Conservation (phyloP, 805 yeast genomes). For the Yarrowia osloensis region DNA sequence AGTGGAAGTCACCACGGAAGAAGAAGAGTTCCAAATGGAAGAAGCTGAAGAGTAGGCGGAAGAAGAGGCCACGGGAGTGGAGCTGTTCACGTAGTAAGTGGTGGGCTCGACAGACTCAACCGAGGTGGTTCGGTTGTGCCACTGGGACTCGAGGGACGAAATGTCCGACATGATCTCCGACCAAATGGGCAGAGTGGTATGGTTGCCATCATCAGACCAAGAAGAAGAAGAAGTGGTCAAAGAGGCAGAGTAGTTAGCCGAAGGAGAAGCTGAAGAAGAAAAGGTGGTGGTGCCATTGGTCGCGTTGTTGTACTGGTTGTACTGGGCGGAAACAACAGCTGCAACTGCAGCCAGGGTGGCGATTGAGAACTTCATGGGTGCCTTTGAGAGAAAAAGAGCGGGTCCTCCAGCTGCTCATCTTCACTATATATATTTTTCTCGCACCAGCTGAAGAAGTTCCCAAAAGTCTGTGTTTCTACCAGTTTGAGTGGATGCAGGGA, state of each 20-base stretch:
- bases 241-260: constrained; percentile 12
- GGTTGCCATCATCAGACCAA: not conserved
- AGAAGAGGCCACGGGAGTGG: not conserved
- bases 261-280: not conserved
- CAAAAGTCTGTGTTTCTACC: constrained; percentile 13
- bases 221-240: constrained; percentile 1
- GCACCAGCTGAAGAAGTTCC: not conserved
- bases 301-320: constrained; percentile 17
- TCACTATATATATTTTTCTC: not conserved
- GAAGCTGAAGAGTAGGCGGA: not conserved
- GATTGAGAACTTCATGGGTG: constrained; percentile 6
- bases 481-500: not conserved
- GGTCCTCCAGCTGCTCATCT: not conserved
- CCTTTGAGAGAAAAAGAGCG: not conserved
- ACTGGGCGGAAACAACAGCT: constrained; percentile 14
- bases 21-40: no score
- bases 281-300: constrained; percentile 7
- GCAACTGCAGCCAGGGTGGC: constrained; percentile 18
- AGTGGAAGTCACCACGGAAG: no score
- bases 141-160: not conserved
- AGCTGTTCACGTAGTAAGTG: not conserved
- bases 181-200: constrained; percentile 16
- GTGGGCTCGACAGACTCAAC: not conserved
- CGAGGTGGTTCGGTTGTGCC: not conserved
- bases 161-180: not conserved